A percentile compares a stretch with the other conserved stretches of the same genome.
Conservation (phyloP, 306 rosid species). For the Psophocarpus tetragonolobus region DNA sequence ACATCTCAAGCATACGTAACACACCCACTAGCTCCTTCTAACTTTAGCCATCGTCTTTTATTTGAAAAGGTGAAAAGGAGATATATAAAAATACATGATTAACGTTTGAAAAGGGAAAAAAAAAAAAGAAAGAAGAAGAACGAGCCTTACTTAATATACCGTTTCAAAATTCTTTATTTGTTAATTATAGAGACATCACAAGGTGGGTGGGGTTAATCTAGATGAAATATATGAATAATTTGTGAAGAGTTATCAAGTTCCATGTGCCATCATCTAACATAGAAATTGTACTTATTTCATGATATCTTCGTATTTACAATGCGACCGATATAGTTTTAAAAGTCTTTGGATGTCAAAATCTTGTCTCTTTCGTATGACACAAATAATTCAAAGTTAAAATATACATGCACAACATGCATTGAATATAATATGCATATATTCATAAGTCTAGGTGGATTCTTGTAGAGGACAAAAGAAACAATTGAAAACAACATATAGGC, state of each 20-base stretch:
- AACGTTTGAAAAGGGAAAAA: neutral
- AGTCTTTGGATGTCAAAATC: slow-evolving; percentile 27
- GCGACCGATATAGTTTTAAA: neutral
- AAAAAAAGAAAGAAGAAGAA: no score
- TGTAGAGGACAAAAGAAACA: slow-evolving; percentile 30
- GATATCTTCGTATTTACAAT: neutral
- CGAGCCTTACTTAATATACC: neutral
- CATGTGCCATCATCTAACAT: neutral
- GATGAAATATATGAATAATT: neutral
- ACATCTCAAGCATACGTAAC: neutral
- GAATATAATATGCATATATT: slow-evolving; percentile 5
- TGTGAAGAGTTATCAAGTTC: neutral
- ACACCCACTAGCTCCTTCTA: neutral
- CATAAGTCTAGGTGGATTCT: slow-evolving; percentile 32
- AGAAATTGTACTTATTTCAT: neutral
- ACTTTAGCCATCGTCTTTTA: neutral
- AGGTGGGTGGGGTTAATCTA: neutral
- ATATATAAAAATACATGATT: slow-evolving; percentile 3
- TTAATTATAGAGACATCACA: neutral
- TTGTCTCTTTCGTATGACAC: neutral
- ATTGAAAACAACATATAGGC: slow-evolving; percentile 20
- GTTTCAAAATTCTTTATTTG: neutral
- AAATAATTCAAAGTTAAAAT: slow-evolving; percentile 20
- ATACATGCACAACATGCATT: slow-evolving; percentile 44
- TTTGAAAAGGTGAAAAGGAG: slow-evolving; percentile 8